Evolutionary conservation across 2,329 filamentous ascomycete genomes (phyloP).

Genomic region (Claviceps cyperi): DNA sequence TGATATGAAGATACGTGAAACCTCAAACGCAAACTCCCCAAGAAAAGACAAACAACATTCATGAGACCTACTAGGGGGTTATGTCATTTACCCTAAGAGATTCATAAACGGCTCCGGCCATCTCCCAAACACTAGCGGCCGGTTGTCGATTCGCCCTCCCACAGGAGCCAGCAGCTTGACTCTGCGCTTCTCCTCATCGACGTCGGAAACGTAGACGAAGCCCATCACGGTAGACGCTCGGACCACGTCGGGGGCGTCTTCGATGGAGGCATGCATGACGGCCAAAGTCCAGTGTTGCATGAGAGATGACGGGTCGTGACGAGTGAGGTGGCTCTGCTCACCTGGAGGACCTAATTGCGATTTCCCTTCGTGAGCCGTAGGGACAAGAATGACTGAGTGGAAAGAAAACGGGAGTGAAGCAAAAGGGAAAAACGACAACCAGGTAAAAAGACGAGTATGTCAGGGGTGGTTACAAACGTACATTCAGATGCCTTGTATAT

Average conservation of each 20-base stretch:
- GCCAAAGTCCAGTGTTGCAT: constrained; percentile 76
- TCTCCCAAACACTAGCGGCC: constrained; percentile 68
- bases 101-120: constrained; percentile 82
- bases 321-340: constrained; percentile 36
- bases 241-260: constrained; percentile 57
- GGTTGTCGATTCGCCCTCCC: constrained; percentile 62
- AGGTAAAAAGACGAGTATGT: background rate
- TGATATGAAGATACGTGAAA: no score
- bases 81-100: constrained; percentile 39
- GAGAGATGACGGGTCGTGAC: constrained; percentile 46
- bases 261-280: constrained; percentile 61
- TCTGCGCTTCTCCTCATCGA: constrained; percentile 71
- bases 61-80: no score
- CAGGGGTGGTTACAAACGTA: constrained; percentile 19
- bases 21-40: background rate
- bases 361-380: background rate
- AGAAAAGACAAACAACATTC: background rate
- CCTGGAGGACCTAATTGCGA: constrained; percentile 14
- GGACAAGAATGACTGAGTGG: background rate
- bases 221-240: constrained; percentile 76
- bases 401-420: background rate
- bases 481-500: constrained; percentile 57
- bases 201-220: constrained; percentile 83
- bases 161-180: constrained; percentile 74
- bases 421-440: background rate